These are phyloP conservation scores for Solanum megistacrolobum DNA, from an alignment of 257 asterid genomes.

Conservation along the genomic window DNA sequence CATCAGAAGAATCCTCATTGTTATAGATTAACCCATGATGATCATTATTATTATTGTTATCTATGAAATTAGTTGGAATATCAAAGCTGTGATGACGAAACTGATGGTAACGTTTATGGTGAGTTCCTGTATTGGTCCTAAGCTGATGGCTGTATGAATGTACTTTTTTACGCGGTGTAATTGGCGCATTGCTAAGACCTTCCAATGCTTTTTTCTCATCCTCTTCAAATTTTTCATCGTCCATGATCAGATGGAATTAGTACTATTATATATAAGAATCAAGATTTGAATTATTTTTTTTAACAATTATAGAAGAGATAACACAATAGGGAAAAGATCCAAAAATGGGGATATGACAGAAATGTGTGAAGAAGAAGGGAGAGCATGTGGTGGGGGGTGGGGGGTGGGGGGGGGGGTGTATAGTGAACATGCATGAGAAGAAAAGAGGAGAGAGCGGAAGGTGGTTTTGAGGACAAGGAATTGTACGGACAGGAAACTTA, in stretches of 20 bases:
- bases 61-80: not conserved
- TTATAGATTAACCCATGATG: not conserved
- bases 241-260: not conserved
- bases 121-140: not conserved
- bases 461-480: not conserved
- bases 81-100: constrained; percentile 34
- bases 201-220: constrained; percentile 23
- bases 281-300: not conserved
- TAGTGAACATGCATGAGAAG: not conserved
- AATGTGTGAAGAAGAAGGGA: not conserved
- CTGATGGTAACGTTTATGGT: constrained; percentile 16
- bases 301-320: not conserved
- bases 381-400: not conserved
- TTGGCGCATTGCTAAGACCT: constrained; percentile 7
- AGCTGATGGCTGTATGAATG: constrained; percentile 39
- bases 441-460: not conserved
- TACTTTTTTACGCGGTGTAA: constrained; percentile 12
- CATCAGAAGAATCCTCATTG: not conserved
- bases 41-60: not conserved
- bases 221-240: constrained; percentile 17
- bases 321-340: not conserved
- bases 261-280: not conserved
- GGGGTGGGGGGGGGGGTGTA: not conserved
- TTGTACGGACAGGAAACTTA: not conserved
- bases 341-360: not conserved